Conservation (phyloP, 2,329 filamentous ascomycete species). For the Talaromyces sp. region DNA sequence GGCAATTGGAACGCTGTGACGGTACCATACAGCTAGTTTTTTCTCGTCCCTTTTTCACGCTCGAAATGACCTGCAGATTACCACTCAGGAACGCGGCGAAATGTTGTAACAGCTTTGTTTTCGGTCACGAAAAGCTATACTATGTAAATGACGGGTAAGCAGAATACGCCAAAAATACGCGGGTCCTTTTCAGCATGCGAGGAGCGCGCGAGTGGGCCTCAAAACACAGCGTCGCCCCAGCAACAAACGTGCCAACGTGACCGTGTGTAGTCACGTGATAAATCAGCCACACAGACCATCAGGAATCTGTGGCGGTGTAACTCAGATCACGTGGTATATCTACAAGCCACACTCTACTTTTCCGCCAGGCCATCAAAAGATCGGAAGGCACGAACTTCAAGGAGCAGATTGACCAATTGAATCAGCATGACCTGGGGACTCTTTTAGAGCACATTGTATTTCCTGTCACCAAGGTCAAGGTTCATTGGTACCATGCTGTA, state of each 20-base stretch:
- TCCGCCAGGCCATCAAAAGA: background rate
- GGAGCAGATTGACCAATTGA: conserved; percentile 8
- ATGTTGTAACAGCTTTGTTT: background rate
- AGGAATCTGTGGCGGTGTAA: background rate
- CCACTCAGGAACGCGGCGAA: background rate
- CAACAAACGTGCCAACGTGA: conserved; percentile 45
- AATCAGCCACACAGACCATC: background rate
- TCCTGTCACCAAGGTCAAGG: background rate
- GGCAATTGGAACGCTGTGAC: background rate
- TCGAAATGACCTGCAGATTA: background rate
- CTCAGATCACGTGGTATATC: background rate
- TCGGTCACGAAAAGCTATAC: background rate
- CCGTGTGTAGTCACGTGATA: conserved; percentile 7
- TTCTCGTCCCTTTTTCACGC: background rate
- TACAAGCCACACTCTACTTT: conserved; percentile 11
- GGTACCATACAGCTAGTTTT: background rate
- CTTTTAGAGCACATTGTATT: background rate
- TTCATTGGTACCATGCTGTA: background rate
- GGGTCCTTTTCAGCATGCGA: conserved; percentile 1
- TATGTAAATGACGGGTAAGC: background rate
- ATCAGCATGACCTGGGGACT: background rate
- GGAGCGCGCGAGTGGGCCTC: conserved; percentile 19
- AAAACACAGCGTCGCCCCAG: conserved; percentile 39
- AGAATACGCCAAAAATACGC: conserved; percentile 4
- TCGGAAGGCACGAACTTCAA: background rate